These are phyloP conservation scores for Nemophila menziesii DNA, from an alignment of 257 asterid genomes.

Conservation along the genomic window DNA sequence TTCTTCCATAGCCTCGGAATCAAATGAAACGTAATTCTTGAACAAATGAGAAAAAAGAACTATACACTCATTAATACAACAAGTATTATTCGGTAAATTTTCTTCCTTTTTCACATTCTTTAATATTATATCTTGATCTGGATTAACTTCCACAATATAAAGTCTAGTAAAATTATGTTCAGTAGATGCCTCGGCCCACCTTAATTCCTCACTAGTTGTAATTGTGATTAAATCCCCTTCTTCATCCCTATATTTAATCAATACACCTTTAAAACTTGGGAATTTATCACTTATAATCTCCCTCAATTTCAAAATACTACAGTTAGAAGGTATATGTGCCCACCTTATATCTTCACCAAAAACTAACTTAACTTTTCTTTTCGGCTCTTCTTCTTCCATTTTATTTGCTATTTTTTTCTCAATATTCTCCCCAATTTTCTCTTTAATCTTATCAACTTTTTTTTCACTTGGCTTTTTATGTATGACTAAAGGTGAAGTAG, in stretches of 20 bases:
- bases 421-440: conserved; percentile 8
- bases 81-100: conserved; percentile 19
- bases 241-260: conserved; percentile 70
- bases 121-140: conserved; percentile 56
- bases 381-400: conserved; percentile 22
- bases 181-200: conserved; percentile 69
- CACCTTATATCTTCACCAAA: conserved; percentile 85
- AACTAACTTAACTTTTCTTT: conserved; percentile 48
- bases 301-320: conserved; percentile 43
- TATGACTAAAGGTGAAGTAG: conserved; percentile 17
- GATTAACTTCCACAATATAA: conserved; percentile 51
- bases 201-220: conserved; percentile 62
- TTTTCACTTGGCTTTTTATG: conserved; percentile 29
- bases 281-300: conserved; percentile 49
- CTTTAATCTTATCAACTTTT: conserved; percentile 22
- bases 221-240: conserved; percentile 87
- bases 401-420: conserved; percentile 11
- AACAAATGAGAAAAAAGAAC: conserved; percentile 60
- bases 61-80: conserved; percentile 71
- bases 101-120: conserved; percentile 21
- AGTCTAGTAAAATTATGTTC: conserved; percentile 55
- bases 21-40: conserved; percentile 60
- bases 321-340: conserved; percentile 58
- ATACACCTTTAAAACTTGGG: conserved; percentile 40
- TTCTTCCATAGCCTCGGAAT: conserved; percentile 78